Conservation (phyloP, 1,139 yeast genomes). For the Tardiomyces blankii region DNA sequence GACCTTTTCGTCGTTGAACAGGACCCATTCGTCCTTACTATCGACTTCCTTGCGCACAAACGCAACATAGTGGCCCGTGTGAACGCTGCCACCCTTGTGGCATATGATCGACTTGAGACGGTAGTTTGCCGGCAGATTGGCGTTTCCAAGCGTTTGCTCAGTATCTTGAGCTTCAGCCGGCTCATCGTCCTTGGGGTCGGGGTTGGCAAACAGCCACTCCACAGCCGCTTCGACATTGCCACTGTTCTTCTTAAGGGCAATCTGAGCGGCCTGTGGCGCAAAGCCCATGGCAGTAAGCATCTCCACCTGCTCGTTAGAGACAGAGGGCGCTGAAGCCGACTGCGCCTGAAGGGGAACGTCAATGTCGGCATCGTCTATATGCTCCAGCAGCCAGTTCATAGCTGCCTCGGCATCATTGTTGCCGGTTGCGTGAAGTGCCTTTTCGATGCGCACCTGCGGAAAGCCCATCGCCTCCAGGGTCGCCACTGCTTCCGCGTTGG, state of each 20-base stretch:
- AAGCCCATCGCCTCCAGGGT: conserved; percentile 80
- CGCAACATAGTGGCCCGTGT: conserved; percentile 93
- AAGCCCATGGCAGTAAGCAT: conserved; percentile 74
- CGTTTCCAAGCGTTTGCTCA: conserved; percentile 12
- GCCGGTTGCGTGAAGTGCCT: conserved; percentile 65
- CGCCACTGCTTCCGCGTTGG: conserved; percentile 45
- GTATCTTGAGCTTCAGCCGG: conserved; percentile 14
- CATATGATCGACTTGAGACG: conserved; percentile 64
- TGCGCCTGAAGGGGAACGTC: conserved; percentile 5
- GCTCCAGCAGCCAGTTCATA: conserved; percentile 83
- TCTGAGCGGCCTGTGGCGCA: conserved; percentile 44
- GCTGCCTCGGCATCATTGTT: conserved; percentile 64
- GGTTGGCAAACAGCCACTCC: conserved; percentile 79
- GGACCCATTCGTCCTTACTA: conserved; percentile 49
- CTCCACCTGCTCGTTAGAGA: conserved; percentile 34
- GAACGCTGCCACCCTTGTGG: conserved; percentile 90
- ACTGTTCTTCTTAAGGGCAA: conserved; percentile 51
- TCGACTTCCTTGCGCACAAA: conserved; percentile 38
- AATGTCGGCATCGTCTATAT: conserved; percentile 53
- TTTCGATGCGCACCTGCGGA: conserved; percentile 49
- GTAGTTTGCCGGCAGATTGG: conserved; percentile 32
- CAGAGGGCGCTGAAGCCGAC: conserved; percentile 11
- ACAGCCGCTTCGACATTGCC: conserved; percentile 66
- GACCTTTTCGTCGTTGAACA: conserved; percentile 91
- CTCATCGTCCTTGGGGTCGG: conserved; percentile 38